Conservation (phyloP, 164 flowering plant genomes). For the Platanus orientalis region DNA sequence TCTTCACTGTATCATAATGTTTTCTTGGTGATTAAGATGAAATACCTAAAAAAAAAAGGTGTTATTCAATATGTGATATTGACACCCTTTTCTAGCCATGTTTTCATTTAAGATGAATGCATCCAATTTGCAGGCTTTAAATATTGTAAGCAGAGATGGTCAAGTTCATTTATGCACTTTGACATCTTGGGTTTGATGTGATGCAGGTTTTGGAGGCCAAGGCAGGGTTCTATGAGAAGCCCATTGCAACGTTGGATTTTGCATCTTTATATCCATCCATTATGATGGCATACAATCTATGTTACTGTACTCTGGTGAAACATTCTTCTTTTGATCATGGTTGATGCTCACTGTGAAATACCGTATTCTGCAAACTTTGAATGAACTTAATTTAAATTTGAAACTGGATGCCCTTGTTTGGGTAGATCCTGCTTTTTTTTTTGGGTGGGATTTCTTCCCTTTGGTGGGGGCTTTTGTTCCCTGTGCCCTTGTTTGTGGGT, state of each 20-base stretch:
- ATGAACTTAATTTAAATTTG: background rate
- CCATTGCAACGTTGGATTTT: slow-evolving; percentile 97
- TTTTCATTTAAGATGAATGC: too few species aligned
- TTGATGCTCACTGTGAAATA: background rate
- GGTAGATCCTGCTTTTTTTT: too few species aligned
- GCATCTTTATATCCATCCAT: slow-evolving; percentile 98
- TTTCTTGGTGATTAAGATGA: background rate
- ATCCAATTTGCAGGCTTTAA: too few species aligned
- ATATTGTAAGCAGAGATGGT: too few species aligned
- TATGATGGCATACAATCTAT: slow-evolving; percentile 99
- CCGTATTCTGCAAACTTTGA: background rate
- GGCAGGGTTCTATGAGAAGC: slow-evolving; percentile 93
- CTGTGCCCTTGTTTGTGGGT: too few species aligned
- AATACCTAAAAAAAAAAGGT: background rate
- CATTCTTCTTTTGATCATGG: slow-evolving; percentile 8
- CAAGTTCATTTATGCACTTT: slow-evolving; percentile 3
- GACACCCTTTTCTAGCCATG: background rate
- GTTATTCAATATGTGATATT: background rate
- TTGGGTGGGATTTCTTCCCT: background rate
- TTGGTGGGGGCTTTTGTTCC: too few species aligned
- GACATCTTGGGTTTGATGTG: slow-evolving; percentile 5
- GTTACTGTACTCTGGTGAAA: slow-evolving; percentile 91
- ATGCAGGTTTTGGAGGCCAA: slow-evolving; percentile 89
- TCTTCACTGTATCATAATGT: background rate
- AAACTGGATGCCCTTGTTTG: background rate